Base-by-base conservation (phyloP, 306 rosid species). In the Corylus americana region DNA sequence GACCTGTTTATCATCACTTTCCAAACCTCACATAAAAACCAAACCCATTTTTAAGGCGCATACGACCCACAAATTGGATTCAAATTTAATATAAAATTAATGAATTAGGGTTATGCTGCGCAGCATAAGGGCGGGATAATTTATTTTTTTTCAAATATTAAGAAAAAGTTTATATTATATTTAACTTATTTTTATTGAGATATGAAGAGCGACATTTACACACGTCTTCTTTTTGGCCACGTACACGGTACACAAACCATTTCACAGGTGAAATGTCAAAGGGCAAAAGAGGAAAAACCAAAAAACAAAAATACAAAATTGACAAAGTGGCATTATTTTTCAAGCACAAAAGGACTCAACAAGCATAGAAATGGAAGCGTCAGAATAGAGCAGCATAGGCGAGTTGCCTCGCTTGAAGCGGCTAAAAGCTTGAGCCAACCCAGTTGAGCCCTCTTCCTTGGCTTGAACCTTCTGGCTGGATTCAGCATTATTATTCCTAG, bases 331-430 rank as follows among this genome's bases (percentile, higher is more conserved):
- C 14, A 22, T 29, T 69, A 11, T 37, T 17, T 12, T 51, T 86
- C 87, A 93, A 79, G 94, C 87, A 70, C 83, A 81, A 70, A 79
- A 73, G 54, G 87, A 90, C 29, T 83, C 81, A 74, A 91, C 88
- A 48, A 91, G 79, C 89, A 93, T 85, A 71, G 85, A 83, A 74
- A 90, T 78, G 44, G 95, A 88, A 57, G 91, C 94, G 75, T 91
- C 98, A 4, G 97, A 90, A 81, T 22, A 57, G 22, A 55, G 50
- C 31, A 78, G n/a, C 75, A 44, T 71, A 84, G 83, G 81, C 71
- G 82, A 82, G 78, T 77, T 76, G 74, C 59, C 55, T 64, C 80
- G 79, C 29, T 31, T 8, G 47, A 74, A 67, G 68, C 80, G 82
- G 84, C 58, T 78, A 58, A 53, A 48, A 75, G 67, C 62, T 13